A percentile compares a stretch with the other conserved stretches of the same genome.
These are phyloP conservation scores for Trebouxiophyceae sp. DNA, from an alignment of 163 green algal species.

Conservation along the genomic window DNA sequence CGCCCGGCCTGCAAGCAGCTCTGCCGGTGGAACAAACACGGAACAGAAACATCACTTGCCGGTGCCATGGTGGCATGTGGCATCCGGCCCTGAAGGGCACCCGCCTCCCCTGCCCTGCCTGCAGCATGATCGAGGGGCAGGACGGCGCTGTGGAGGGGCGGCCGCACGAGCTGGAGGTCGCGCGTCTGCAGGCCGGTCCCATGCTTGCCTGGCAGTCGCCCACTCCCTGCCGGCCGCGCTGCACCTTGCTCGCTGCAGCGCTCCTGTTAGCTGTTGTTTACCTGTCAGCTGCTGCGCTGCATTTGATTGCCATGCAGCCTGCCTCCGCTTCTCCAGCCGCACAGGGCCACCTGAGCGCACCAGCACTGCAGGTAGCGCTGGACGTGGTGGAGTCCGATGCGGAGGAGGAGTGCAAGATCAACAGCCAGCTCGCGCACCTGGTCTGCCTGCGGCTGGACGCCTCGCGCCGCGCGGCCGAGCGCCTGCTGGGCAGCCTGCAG, in stretches of 20 bases:
- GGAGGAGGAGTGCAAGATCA: constrained; percentile 48
- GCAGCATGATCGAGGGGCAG: constrained; percentile 3
- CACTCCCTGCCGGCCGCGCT: too few species aligned
- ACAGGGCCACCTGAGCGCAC: background rate
- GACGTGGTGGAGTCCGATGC: constrained; percentile 29
- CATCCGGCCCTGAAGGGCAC: background rate
- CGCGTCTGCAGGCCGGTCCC: background rate
- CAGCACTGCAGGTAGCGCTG: background rate
- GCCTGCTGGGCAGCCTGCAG: constrained; percentile 37
- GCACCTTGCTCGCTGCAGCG: too few species aligned
- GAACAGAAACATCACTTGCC: too few species aligned
- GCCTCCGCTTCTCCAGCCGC: constrained; percentile 4
- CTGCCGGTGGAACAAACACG: too few species aligned
- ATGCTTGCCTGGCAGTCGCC: too few species aligned
- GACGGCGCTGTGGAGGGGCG: background rate
- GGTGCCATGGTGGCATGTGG: too few species aligned
- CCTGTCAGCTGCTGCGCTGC: too few species aligned
- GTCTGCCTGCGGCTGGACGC: constrained; percentile 48
- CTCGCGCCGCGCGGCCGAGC: constrained; percentile 25
- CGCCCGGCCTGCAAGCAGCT: too few species aligned
- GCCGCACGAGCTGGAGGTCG: too few species aligned
- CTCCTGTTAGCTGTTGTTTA: too few species aligned
- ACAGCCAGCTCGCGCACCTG: constrained; percentile 43
- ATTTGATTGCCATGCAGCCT: too few species aligned
- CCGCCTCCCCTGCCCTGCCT: background rate